Percentiles rank a stretch among this genome's conserved stretches.
Evolutionary conservation across 305 asterid species (phyloP).

Genomic region (Solanum hybrid): DNA sequence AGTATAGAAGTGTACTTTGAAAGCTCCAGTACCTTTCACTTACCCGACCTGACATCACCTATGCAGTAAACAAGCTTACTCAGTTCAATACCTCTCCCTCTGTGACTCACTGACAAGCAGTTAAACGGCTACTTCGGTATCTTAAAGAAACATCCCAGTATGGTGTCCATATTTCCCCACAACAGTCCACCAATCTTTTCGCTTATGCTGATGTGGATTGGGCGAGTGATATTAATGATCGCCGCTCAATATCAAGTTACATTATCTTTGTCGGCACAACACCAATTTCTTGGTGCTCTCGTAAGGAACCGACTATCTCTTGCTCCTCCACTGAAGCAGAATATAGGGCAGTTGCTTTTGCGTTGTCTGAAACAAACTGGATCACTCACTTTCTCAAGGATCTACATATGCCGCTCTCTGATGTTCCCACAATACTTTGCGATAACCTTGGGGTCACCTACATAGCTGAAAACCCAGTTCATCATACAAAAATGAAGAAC

Average conservation of each 20-base stretch:
- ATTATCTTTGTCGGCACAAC: neutral
- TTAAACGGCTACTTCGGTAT: neutral
- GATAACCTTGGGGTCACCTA: neutral
- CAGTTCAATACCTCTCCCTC: neutral
- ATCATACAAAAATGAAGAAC: neutral
- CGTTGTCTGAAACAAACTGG: neutral
- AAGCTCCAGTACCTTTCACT: neutral
- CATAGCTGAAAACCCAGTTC: neutral
- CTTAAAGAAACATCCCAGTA: neutral
- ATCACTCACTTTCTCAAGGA: neutral
- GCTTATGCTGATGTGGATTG: too few species aligned
- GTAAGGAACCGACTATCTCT: neutral
- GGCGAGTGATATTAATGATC: too few species aligned
- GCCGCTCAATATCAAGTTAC: neutral
- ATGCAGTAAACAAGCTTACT: neutral
- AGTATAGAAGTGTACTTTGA: neutral
- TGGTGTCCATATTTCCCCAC: neutral
- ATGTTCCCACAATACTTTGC: too few species aligned
- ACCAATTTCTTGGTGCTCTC: neutral
- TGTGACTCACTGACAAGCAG: neutral
- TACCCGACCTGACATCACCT: too few species aligned
- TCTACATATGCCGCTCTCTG: neutral
- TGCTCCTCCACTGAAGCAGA: neutral
- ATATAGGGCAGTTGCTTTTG: neutral
- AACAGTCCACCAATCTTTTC: too few species aligned